Conservation (phyloP, 2,329 filamentous ascomycete genomes). For the Neopestalotiopsis rosae region DNA sequence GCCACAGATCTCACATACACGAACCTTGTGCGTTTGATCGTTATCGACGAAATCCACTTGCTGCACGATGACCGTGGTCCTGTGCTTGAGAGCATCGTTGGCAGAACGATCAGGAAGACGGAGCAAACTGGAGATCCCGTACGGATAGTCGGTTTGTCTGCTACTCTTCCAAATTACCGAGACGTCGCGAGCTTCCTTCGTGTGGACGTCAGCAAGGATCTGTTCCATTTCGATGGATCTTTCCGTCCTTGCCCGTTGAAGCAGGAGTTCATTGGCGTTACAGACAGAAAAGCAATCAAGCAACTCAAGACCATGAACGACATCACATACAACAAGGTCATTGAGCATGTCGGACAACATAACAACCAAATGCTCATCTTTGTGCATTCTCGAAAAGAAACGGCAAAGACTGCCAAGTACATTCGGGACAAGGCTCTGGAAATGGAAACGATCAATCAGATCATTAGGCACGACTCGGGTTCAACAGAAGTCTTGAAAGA, state of each 20-base stretch:
- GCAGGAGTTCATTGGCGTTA: slow-evolving; percentile 97
- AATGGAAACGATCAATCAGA: slow-evolving; percentile 94
- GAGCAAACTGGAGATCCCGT: slow-evolving; percentile 95
- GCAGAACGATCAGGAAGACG: slow-evolving; percentile 87
- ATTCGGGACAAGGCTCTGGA: slow-evolving; percentile 98
- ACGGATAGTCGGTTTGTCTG: slow-evolving; percentile 88
- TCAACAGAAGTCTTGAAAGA: slow-evolving; percentile 87
- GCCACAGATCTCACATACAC: slow-evolving; percentile 97
- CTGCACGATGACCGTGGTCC: slow-evolving; percentile 97
- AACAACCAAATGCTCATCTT: slow-evolving; percentile 99
- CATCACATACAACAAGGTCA: slow-evolving; percentile 95
- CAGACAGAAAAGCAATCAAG: slow-evolving; percentile 98
- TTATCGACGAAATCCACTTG: slow-evolving; percentile 98
- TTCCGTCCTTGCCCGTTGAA: slow-evolving; percentile 92
- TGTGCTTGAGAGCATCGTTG: slow-evolving; percentile 95
- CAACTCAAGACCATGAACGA: slow-evolving; percentile 99
- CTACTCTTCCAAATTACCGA: slow-evolving; percentile 93
- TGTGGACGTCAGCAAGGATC: slow-evolving; percentile 81
- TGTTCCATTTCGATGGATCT: slow-evolving; percentile 96
- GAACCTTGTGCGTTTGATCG: slow-evolving; percentile 91
- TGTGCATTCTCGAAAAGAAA: slow-evolving; percentile 97
- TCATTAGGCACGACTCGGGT: slow-evolving; percentile 89
- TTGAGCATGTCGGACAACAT: slow-evolving; percentile 92
- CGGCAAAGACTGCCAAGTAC: slow-evolving; percentile 94
- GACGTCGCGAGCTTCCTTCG: slow-evolving; percentile 96